Base-by-base conservation (phyloP, 345 rosid species). In the Camelina laxa region DNA sequence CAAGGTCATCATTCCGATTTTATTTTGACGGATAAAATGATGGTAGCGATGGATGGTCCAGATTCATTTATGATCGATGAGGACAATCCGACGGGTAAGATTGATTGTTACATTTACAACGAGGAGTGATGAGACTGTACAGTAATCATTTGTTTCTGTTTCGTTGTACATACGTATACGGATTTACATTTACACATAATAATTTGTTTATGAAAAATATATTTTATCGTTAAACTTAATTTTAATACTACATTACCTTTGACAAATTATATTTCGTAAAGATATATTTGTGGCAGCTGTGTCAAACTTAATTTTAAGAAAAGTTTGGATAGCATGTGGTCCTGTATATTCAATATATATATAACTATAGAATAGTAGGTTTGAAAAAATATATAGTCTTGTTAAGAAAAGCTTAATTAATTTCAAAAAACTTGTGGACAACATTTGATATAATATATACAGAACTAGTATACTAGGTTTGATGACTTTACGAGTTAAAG, bases 1-100 rank as follows among this genome's bases (percentile, higher is more conserved):
- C 38, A 38, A 44, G 48, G 67, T 62, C 65, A 78, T 78, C n/a
- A 44, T 85, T 81, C 81, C 84, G 76, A 84, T 80, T 66, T 72
- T 30, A 57, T 47, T 39, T 31, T 58, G 33, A 65, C 58, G 44
- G 44, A 36, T 38, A 47, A 73, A 75, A 14, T 51, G 70, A 67
- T 42, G 21, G 36, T 54, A 56, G 45, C 21, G 15, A 35, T 61
- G 78, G 74, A 64, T 33, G 84, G 80, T 61, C 59, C 38, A 74
- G 69, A 74, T 62, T 30, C 13, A 48, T 21, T 36, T 24, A 3
- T 22, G 66, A 21, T 57, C 31, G 13, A 33, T 58, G 31, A 41
- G 59, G 51, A 47, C 17, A 48, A 82, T 84, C 80, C 15, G 39
- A 82, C 41, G 80, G 82, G 59, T 72, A 69, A 20, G 35, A 61